A percentile compares a stretch with the other conserved stretches of the same genome.
Conservation (phyloP, 2,329 filamentous ascomycete genomes). For the Cladophialophora exuberans region DNA sequence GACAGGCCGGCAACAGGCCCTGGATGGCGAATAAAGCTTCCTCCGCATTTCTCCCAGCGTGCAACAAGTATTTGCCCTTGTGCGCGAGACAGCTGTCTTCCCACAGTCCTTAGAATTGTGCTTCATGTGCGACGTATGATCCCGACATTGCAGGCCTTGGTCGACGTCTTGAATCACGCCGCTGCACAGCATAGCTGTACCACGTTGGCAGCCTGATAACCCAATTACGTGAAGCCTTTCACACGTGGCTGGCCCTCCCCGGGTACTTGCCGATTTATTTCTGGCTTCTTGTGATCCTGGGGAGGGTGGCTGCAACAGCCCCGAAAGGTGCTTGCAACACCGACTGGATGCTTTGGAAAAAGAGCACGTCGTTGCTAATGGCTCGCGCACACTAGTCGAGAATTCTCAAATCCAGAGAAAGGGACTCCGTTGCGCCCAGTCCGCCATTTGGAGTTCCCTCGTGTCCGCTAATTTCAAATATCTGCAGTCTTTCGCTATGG, state of each 20-base stretch:
- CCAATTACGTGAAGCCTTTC: not conserved
- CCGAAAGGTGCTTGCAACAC: not conserved
- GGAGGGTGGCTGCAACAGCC: not conserved
- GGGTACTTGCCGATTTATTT: conserved; percentile 13
- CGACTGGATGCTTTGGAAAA: not conserved
- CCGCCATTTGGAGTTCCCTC: too few species aligned
- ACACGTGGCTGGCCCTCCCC: conserved; percentile 12
- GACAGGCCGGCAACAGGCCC: too few species aligned
- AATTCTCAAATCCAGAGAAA: too few species aligned
- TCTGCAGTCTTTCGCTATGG: not conserved
- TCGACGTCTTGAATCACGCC: conserved; percentile 13
- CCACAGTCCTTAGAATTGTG: not conserved
- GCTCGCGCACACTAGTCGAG: too few species aligned
- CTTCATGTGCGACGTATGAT: not conserved
- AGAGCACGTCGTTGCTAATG: too few species aligned
- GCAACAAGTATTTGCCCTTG: conserved; percentile 4
- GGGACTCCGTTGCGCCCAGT: too few species aligned
- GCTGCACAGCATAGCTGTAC: not conserved
- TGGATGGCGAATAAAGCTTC: too few species aligned
- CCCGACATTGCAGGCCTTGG: not conserved
- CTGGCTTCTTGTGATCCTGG: conserved; percentile 1
- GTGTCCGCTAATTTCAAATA: too few species aligned
- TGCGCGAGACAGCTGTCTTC: not conserved
- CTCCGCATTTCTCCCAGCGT: too few species aligned
- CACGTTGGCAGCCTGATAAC: not conserved